phyloP scores from a whole-genome alignment of 2,329 filamentous ascomycete genomes.

The Penicillium sp. region DNA sequence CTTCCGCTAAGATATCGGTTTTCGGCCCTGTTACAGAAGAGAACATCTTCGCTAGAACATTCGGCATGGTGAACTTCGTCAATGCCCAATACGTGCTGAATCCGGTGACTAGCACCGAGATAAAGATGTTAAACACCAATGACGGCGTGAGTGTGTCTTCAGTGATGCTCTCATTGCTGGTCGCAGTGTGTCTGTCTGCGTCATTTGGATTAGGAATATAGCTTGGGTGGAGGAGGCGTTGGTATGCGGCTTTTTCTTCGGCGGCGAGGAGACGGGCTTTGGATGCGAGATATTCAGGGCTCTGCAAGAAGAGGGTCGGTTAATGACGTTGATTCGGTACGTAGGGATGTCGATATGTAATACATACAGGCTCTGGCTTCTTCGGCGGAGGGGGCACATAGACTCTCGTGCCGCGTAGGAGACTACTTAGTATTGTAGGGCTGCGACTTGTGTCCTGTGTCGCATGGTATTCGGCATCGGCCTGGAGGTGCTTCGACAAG shows the following conservation, averaged over 20 bases:
- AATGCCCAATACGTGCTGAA: constrained; percentile 47
- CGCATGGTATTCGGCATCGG: constrained; percentile 9
- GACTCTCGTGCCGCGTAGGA: constrained; percentile 69
- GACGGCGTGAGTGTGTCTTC: constrained; percentile 43
- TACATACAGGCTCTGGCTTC: constrained; percentile 71
- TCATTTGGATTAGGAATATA: constrained; percentile 51
- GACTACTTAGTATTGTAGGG: constrained; percentile 58
- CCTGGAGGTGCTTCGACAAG: constrained; percentile 32
- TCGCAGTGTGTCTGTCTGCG: constrained; percentile 38
- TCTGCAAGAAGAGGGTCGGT: constrained; percentile 38
- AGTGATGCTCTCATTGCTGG: constrained; percentile 3
- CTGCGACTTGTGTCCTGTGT: not conserved
- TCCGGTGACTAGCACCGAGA: constrained; percentile 73
- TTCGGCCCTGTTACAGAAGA: constrained; percentile 15
- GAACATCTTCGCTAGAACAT: constrained; percentile 24
- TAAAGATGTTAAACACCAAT: constrained; percentile 83
- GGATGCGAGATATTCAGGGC: constrained; percentile 76
- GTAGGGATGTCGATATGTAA: not conserved
- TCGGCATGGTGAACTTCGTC: constrained; percentile 37
- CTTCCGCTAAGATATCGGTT: not conserved
- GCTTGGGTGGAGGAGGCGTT: constrained; percentile 65
- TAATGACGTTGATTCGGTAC: not conserved
- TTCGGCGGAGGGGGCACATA: constrained; percentile 78
- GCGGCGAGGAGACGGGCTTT: constrained; percentile 82
- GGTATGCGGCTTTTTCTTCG: constrained; percentile 78